A percentile compares a stretch with the other conserved stretches of the same genome.
phyloP scores from a whole-genome alignment of 805 yeast genomes.

The Suhomyces kilbournensis region DNA sequence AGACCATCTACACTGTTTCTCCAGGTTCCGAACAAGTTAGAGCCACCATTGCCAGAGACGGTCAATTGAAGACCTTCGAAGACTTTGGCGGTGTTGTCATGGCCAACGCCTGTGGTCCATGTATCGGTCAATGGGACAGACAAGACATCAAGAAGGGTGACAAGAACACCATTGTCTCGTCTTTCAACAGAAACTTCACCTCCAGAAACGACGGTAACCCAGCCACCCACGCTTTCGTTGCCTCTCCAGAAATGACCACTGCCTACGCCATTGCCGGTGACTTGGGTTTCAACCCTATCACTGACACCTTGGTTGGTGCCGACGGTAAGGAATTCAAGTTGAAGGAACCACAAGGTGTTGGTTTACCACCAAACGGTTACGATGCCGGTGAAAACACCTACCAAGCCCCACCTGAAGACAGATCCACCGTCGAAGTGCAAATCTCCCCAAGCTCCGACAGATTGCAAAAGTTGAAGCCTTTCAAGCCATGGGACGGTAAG shows the following conservation, averaged over 20 bases:
- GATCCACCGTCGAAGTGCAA: slow-evolving; percentile 67
- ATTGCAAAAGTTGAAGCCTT: slow-evolving; percentile 90
- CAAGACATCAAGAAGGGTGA: slow-evolving; percentile 88
- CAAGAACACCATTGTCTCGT: slow-evolving; percentile 93
- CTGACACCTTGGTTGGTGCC: slow-evolving; percentile 81
- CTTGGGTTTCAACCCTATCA: slow-evolving; percentile 93
- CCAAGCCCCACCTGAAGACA: slow-evolving; percentile 94
- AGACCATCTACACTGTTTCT: slow-evolving; percentile 84
- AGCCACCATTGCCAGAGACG: slow-evolving; percentile 96
- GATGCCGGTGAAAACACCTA: slow-evolving; percentile 92
- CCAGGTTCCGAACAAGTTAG: slow-evolving; percentile 99
- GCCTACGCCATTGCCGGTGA: slow-evolving; percentile 96
- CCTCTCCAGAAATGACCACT: slow-evolving; percentile 94
- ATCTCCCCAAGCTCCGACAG: slow-evolving; percentile 93
- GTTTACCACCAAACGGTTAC: slow-evolving; percentile 87
- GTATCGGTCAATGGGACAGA: slow-evolving; percentile 99
- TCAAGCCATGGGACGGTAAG: slow-evolving; percentile 95
- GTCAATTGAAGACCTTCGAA: slow-evolving; percentile 75
- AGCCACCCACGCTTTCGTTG: slow-evolving; percentile 93
- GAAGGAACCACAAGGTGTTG: slow-evolving; percentile 83
- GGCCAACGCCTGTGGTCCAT: slow-evolving; percentile 99
- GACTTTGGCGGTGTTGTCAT: slow-evolving; percentile 87
- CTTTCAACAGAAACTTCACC: slow-evolving; percentile 97
- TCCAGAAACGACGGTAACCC: slow-evolving; percentile 98
- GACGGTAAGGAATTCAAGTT: slow-evolving; percentile 90